phyloP scores from a whole-genome alignment of 768 basidiomycete species.

The Agrocybe praecox region DNA sequence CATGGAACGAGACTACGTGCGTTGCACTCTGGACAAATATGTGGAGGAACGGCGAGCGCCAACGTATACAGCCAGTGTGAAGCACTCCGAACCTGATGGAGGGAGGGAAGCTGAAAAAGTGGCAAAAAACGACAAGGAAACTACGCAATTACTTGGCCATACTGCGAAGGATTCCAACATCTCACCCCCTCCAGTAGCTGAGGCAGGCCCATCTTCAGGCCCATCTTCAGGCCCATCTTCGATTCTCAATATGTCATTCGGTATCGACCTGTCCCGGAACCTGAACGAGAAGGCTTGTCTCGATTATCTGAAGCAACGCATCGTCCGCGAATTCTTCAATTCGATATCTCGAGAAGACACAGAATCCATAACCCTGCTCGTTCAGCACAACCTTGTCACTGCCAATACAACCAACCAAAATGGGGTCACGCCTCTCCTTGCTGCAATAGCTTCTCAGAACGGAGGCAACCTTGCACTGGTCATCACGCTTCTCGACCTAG shows the following conservation, averaged over 20 bases:
- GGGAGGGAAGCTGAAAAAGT: not conserved
- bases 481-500: slow-evolving; percentile 5
- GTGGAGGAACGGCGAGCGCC: slow-evolving; percentile 3
- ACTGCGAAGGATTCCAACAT: too few species aligned
- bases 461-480: not conserved
- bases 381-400: slow-evolving; percentile 10
- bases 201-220: too few species aligned
- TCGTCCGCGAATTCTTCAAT: slow-evolving; percentile 3
- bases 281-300: not conserved
- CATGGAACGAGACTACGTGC: not conserved
- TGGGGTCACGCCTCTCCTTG: not conserved
- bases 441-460: not conserved
- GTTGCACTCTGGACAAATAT: slow-evolving; percentile 1
- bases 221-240: too few species aligned
- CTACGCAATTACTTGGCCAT: too few species aligned
- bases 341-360: slow-evolving; percentile 8
- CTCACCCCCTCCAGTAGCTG: too few species aligned
- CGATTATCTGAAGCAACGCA: not conserved
- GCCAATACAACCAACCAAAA: slow-evolving; percentile 1
- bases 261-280: too few species aligned
- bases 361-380: not conserved
- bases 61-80: not conserved
- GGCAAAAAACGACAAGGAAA: too few species aligned
- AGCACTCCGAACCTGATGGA: not conserved
- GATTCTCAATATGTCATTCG: not conserved